These are phyloP conservation scores for Botrytis porri DNA, from an alignment of 2,329 filamentous ascomycete species.

Conservation along the genomic window DNA sequence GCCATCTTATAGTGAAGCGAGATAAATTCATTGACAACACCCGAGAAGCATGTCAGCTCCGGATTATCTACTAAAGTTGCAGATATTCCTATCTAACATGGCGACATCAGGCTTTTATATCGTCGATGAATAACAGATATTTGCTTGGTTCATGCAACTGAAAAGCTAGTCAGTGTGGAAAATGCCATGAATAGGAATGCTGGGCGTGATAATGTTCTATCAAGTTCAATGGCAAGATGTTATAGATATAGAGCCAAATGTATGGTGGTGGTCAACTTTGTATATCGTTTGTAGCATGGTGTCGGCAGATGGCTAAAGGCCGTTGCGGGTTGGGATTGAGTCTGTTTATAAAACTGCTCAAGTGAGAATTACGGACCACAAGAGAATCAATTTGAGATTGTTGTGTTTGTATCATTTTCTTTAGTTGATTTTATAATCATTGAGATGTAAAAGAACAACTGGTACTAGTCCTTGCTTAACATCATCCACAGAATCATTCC, in stretches of 20 bases:
- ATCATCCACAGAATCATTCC: background rate
- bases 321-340: background rate
- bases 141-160: background rate
- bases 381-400: background rate
- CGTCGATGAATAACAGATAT: background rate
- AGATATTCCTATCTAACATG: background rate
- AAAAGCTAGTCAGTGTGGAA: too few relatives aligned
- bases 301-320: background rate
- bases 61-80: background rate
- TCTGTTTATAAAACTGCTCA: background rate
- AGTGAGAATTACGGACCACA: too few relatives aligned
- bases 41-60: background rate
- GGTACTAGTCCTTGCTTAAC: background rate
- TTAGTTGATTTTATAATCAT: background rate
- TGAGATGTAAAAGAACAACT: background rate
- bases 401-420: background rate
- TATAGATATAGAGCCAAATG: background rate
- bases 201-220: background rate
- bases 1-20: background rate
- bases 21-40: background rate
- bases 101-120: background rate
- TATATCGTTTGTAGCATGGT: background rate
- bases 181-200: background rate
- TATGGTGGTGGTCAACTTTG: background rate
- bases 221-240: background rate